phyloP scores from a whole-genome alignment of 306 rosid genomes.

The Geum urbanum region DNA sequence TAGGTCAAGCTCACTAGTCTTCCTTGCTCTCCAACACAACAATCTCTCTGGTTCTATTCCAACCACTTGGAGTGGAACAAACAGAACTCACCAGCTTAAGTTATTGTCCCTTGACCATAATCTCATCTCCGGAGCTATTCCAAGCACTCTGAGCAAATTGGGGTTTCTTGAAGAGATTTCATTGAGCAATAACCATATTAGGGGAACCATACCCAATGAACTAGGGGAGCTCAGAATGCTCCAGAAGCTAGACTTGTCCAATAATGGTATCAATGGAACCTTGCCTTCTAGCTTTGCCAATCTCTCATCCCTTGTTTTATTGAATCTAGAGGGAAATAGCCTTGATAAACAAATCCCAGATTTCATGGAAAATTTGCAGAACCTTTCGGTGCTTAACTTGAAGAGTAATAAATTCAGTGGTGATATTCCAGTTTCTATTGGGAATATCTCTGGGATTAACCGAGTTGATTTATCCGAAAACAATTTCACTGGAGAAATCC shows the following conservation, averaged over 20 bases:
- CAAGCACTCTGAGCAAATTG: conserved; percentile 55
- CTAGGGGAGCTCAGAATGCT: conserved; percentile 59
- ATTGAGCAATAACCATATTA: conserved; percentile 55
- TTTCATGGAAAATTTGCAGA: conserved; percentile 42
- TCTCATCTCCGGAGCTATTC: conserved; percentile 56
- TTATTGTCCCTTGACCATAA: conserved; percentile 67
- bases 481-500: conserved; percentile 56
- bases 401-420: conserved; percentile 62
- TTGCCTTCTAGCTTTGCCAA: conserved; percentile 58
- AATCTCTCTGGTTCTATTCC: conserved; percentile 70
- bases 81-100: conserved; percentile 41
- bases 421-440: conserved; percentile 67
- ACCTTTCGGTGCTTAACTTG: conserved; percentile 61
- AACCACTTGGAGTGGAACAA: conserved; percentile 44
- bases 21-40: conserved; percentile 71
- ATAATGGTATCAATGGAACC: conserved; percentile 69
- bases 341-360: conserved; percentile 48
- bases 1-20: conserved; percentile 41
- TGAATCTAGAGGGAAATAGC: conserved; percentile 50
- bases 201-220: conserved; percentile 62
- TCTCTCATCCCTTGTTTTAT: conserved; percentile 49
- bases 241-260: conserved; percentile 62
- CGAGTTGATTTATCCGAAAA: conserved; percentile 67
- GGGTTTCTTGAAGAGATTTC: conserved; percentile 50
- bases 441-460: conserved; percentile 58